Conservation (phyloP, 106 monocot genomes). For the Acanthochlamys bracteata region DNA sequence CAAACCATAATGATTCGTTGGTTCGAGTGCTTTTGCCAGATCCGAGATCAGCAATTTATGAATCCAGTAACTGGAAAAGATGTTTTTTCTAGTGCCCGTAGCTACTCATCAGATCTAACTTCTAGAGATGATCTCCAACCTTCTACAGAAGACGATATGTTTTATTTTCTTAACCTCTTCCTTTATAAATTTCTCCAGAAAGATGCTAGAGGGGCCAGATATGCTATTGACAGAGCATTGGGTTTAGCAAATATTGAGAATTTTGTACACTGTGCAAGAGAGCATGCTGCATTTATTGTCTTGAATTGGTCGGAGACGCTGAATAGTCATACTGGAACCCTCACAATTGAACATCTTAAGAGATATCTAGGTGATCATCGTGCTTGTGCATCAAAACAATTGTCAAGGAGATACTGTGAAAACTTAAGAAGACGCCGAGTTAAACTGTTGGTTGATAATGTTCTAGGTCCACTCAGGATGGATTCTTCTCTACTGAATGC, state of each 20-base stretch:
- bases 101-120: constrained; percentile 1
- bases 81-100: not conserved
- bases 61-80: not conserved
- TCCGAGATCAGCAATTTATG: not conserved
- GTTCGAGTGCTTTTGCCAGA: constrained; percentile 31
- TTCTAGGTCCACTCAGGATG: constrained; percentile 48
- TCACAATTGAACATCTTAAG: constrained; percentile 19
- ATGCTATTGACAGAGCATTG: constrained; percentile 56
- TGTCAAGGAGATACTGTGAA: constrained; percentile 50
- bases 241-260: constrained; percentile 30
- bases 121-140: constrained; percentile 5
- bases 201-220: constrained; percentile 26
- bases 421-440: constrained; percentile 59
- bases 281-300: constrained; percentile 46
- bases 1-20: constrained; percentile 46
- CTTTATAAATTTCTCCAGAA: constrained; percentile 39
- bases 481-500: constrained; percentile 55
- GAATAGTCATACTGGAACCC: not conserved
- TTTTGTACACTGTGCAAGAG: constrained; percentile 51
- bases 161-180: constrained; percentile 53
- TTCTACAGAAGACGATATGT: constrained; percentile 28
- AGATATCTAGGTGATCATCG: constrained; percentile 44
- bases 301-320: constrained; percentile 2
- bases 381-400: constrained; percentile 15
- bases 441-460: constrained; percentile 36